Conservation (phyloP, 2,329 filamentous ascomycete species). For the Colletotrichum euphorbiae region DNA sequence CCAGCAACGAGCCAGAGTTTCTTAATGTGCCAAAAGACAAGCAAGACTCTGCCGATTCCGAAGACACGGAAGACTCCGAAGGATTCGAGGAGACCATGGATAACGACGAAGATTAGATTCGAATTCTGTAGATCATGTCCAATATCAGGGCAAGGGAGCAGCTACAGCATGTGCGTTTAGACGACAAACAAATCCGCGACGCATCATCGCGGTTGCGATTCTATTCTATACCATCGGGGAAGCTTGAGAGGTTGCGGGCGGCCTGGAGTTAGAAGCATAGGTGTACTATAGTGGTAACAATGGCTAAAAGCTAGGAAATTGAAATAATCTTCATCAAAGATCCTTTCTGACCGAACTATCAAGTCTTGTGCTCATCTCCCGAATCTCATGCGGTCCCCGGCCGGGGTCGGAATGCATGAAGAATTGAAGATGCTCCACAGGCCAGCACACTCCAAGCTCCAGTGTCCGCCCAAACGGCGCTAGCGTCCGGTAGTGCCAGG, state of each 20-base stretch:
- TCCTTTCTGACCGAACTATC: not conserved
- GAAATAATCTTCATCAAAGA: too few relatives aligned
- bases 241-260: constrained; percentile 2
- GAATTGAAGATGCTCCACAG: constrained; percentile 27
- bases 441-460: constrained; percentile 30
- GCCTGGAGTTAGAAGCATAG: too few relatives aligned
- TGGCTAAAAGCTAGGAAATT: too few relatives aligned
- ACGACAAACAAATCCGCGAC: not conserved
- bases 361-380: constrained; percentile 17
- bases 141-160: not conserved
- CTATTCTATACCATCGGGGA: not conserved
- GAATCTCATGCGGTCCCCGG: constrained; percentile 10
- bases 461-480: constrained; percentile 26
- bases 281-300: too few relatives aligned
- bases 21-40: constrained; percentile 21
- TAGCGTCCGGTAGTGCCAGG: constrained; percentile 23
- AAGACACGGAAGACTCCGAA: constrained; percentile 34
- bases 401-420: constrained; percentile 7
- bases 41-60: constrained; percentile 16
- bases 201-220: constrained; percentile 1
- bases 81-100: constrained; percentile 38
- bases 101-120: constrained; percentile 17
- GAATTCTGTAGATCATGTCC: constrained; percentile 14
- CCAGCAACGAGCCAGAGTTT: constrained; percentile 12
- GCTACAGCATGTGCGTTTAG: constrained; percentile 1